Percentiles rank a stretch among this genome's conserved stretches.
phyloP scores from a whole-genome alignment of 176 grass and related monocot species.

The Ensete glaucum region DNA sequence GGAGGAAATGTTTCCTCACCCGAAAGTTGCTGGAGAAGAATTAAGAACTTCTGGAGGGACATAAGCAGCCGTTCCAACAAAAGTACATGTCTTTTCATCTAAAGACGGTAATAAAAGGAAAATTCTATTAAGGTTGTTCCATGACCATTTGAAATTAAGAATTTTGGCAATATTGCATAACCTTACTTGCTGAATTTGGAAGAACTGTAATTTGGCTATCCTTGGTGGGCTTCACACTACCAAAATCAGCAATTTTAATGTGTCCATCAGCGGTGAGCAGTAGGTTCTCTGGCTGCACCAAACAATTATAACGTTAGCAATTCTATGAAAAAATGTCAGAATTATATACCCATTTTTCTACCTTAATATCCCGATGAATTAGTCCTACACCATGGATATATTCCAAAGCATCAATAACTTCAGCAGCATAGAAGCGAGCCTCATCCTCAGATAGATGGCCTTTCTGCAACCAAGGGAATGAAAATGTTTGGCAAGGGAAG shows the following conservation, averaged over 20 bases:
- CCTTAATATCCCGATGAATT: slow-evolving; percentile 98
- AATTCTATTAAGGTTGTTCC: not conserved
- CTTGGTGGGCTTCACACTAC: slow-evolving; percentile 85
- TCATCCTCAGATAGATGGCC: slow-evolving; percentile 12
- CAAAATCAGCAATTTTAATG: slow-evolving; percentile 96
- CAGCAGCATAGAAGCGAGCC: slow-evolving; percentile 84
- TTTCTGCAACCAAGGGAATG: slow-evolving; percentile 16
- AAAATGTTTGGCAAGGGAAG: not conserved
- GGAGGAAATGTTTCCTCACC: slow-evolving; percentile 39
- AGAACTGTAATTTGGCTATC: slow-evolving; percentile 76
- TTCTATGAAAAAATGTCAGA: not conserved
- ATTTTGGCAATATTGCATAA: not conserved
- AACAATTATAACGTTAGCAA: not conserved
- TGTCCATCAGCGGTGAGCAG: slow-evolving; percentile 84
- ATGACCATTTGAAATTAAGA: not conserved
- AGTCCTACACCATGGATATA: slow-evolving; percentile 69
- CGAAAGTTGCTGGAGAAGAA: slow-evolving; percentile 82
- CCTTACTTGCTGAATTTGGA: slow-evolving; percentile 80
- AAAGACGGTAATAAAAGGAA: not conserved
- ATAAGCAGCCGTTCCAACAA: slow-evolving; percentile 96
- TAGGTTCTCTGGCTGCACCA: slow-evolving; percentile 89
- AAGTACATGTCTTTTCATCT: slow-evolving; percentile 95
- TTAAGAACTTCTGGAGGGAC: slow-evolving; percentile 98
- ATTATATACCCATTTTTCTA: slow-evolving; percentile 1
- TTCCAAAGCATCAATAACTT: slow-evolving; percentile 83